A percentile compares a stretch with the other conserved stretches of the same genome.
Conservation (phyloP, 495 filamentous ascomycete species). For the Neurospora sp. region DNA sequence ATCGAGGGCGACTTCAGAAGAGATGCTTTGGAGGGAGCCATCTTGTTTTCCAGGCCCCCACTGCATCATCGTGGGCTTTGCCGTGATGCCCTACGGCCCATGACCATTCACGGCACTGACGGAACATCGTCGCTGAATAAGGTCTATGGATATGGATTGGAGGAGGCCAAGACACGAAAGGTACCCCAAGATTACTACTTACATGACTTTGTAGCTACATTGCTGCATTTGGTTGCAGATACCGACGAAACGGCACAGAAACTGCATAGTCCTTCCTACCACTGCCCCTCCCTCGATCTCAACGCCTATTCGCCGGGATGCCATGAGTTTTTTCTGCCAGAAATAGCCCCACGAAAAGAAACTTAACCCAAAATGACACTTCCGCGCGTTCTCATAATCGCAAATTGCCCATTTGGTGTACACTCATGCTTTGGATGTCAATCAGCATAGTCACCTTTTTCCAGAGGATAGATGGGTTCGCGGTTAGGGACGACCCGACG, state of each 20-base stretch:
- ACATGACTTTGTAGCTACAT: background rate
- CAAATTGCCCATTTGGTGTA: background rate
- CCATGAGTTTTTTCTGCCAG: background rate
- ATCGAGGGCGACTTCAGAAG: background rate
- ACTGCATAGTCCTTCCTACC: background rate
- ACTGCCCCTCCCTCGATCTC: background rate
- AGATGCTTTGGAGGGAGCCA: background rate
- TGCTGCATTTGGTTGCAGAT: background rate
- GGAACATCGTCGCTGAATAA: background rate
- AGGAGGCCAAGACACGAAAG: background rate
- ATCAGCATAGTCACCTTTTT: background rate
- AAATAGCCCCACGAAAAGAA: background rate
- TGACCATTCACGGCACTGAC: background rate
- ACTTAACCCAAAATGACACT: background rate
- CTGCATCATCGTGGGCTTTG: background rate
- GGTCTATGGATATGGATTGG: background rate
- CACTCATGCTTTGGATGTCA: background rate
- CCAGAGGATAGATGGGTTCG: background rate
- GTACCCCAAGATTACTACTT: background rate
- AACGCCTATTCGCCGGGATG: background rate
- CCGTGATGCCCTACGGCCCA: background rate
- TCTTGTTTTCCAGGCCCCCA: background rate
- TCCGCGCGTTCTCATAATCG: background rate
- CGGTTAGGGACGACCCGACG: background rate
- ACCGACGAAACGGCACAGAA: background rate